A percentile compares a stretch with the other conserved stretches of the same genome.
Evolutionary conservation across 768 basidiomycete genomes (phyloP).

Genomic region (Rubroboletus satanas): DNA sequence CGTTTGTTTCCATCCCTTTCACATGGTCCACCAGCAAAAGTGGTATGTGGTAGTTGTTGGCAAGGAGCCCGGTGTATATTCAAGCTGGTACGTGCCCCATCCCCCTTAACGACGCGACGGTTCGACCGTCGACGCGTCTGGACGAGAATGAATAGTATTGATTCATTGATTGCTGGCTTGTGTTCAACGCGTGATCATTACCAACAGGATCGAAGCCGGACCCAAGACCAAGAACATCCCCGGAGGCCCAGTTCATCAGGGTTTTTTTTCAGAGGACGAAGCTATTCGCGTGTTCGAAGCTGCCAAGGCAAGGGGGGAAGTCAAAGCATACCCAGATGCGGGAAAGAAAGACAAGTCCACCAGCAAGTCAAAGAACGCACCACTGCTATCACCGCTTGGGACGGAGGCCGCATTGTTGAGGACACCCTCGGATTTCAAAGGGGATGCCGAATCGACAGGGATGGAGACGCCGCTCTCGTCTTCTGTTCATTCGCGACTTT

Average conservation of each 20-base stretch:
- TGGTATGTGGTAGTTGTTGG: slow-evolving; percentile 31
- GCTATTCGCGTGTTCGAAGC: slow-evolving; percentile 34
- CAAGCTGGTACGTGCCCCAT: slow-evolving; percentile 20
- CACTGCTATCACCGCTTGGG: slow-evolving; percentile 15
- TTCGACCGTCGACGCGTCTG: slow-evolving; percentile 3
- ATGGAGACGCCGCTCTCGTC: slow-evolving; percentile 1
- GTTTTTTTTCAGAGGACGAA: slow-evolving; percentile 41
- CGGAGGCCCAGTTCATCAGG: slow-evolving; percentile 40
- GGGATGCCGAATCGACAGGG: not conserved
- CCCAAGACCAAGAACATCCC: slow-evolving; percentile 43
- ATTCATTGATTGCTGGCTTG: slow-evolving; percentile 16
- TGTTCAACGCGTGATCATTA: not conserved
- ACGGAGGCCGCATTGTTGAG: slow-evolving; percentile 15
- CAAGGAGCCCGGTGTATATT: slow-evolving; percentile 28
- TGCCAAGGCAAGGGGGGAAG: slow-evolving; percentile 29
- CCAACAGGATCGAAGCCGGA: slow-evolving; percentile 43
- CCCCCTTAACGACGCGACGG: slow-evolving; percentile 2
- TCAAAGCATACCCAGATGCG: slow-evolving; percentile 13
- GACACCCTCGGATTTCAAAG: slow-evolving; percentile 6
- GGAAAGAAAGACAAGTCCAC: not conserved
- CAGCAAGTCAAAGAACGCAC: slow-evolving; percentile 4
- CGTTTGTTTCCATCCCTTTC: not conserved
- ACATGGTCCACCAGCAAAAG: slow-evolving; percentile 20
- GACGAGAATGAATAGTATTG: slow-evolving; percentile 24
- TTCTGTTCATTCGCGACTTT: not conserved